phyloP scores from a whole-genome alignment of 208 protist species.

The Naegleria gruberi region DNA sequence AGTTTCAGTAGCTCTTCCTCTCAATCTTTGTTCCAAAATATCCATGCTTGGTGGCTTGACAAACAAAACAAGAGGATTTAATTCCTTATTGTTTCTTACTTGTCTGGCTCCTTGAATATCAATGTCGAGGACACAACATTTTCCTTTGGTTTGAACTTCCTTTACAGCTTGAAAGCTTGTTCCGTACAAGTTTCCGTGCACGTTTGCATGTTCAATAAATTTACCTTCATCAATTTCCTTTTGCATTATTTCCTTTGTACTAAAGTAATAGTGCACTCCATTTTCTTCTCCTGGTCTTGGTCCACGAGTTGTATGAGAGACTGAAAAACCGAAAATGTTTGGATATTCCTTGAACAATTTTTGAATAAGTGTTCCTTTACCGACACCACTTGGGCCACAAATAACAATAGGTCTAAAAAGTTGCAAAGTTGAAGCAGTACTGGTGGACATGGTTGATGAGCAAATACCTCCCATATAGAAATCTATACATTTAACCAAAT shows the following conservation, averaged over 20 bases:
- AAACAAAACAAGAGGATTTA: conserved; percentile 56
- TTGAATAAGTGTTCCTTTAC: conserved; percentile 71
- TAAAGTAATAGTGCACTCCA: conserved; percentile 73
- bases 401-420: conserved; percentile 51
- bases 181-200: conserved; percentile 68
- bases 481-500: no score
- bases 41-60: conserved; percentile 56
- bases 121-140: conserved; percentile 59
- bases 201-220: conserved; percentile 66
- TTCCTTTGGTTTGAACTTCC: conserved; percentile 32
- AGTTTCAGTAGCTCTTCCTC: conserved; percentile 65
- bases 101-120: conserved; percentile 62
- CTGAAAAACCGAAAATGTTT: conserved; percentile 60
- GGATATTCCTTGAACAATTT: conserved; percentile 51
- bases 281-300: conserved; percentile 61
- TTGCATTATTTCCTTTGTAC: conserved; percentile 46
- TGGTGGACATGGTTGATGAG: background rate
- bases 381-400: conserved; percentile 65
- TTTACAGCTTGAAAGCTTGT: conserved; percentile 60
- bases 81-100: conserved; percentile 40
- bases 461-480: background rate
- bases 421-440: background rate
- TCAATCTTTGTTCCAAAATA: conserved; percentile 59
- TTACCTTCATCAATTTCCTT: conserved; percentile 42
- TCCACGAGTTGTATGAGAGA: conserved; percentile 73